Percentiles rank a stretch among this genome's conserved stretches.
phyloP scores from a whole-genome alignment of 2,329 filamentous ascomycete genomes.

The Paraphoma sp. region DNA sequence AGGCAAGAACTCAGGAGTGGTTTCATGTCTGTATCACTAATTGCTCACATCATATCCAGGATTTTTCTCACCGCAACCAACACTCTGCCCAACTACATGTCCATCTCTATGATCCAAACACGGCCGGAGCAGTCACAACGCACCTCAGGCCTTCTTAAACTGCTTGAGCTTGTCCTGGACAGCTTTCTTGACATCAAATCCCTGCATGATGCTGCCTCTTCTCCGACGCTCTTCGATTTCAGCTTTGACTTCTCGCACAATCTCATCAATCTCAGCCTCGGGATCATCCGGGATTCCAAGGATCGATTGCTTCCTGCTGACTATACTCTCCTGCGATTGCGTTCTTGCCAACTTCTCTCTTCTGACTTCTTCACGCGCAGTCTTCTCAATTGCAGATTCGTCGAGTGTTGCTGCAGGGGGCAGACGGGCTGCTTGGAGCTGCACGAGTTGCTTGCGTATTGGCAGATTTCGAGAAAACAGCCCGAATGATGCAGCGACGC shows the following conservation, averaged over 20 bases:
- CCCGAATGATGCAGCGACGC: constrained; percentile 67
- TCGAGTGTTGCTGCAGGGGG: constrained; percentile 29
- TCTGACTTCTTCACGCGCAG: constrained; percentile 43
- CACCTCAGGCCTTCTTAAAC: constrained; percentile 28
- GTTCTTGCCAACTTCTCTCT: constrained; percentile 54
- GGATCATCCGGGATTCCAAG: constrained; percentile 82
- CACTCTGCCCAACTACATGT: not conserved
- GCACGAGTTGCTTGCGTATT: constrained; percentile 51
- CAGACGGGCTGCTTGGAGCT: constrained; percentile 34
- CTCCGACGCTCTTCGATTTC: constrained; percentile 71
- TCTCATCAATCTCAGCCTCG: constrained; percentile 76
- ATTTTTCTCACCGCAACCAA: not conserved
- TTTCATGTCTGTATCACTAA: too few relatives aligned
- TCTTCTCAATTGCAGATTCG: constrained; percentile 34
- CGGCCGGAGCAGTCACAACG: not conserved
- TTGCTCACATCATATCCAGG: too few relatives aligned
- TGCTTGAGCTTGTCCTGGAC: constrained; percentile 46
- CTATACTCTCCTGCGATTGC: constrained; percentile 61
- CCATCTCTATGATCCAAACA: not conserved
- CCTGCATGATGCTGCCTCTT: constrained; percentile 49
- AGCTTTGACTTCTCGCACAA: constrained; percentile 73
- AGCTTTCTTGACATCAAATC: constrained; percentile 44
- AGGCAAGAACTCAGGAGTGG: too few relatives aligned
- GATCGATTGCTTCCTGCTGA: constrained; percentile 64
- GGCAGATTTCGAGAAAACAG: constrained; percentile 86